Base-by-base conservation (phyloP, 139 green algal species). In the Pycnococcus provasolii region DNA sequence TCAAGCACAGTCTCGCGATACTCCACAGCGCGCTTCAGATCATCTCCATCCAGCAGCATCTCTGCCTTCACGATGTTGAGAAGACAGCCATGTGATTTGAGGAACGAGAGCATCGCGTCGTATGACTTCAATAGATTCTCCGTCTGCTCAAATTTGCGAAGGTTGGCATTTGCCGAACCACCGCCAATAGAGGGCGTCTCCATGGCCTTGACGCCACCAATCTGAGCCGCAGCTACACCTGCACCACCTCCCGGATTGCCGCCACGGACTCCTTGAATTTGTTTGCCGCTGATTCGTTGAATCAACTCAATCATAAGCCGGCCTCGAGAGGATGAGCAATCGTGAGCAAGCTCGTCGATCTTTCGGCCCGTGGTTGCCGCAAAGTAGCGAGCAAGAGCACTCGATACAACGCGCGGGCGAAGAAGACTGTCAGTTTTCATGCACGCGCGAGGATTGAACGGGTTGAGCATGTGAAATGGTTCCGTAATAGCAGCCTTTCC, bases 1-100 rank as follows among this genome's bases (percentile, higher is more conserved):
- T 26, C 26, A 26, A 26, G 26, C 26, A 26, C 26, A 26, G 26
- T 26, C 26, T 26, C 26, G 26, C 26, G 26, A 26, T 26, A 26
- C 26, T 26, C 26, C 26, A 26, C 26, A 26, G 26, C 26, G 26
- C 26, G 26, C 26, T 26, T 26, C 26, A 26, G 4, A 67, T 87
- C 81, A 3, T 86, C 73, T 1, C 51, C 53, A 3, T 84, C 73
- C 5, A 92, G 70, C 61, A 92, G 82, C 62, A 86, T 77, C 73
- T 90, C 83, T 4, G 86, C 80, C 73, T 87, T 89, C 9, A 90
- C 79, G 3, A 75, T 58, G 63, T 89, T 89, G 3, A 90, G 73
- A 62, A 88, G 70, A 42, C 73, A 84, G 41, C 84, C 84, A 51
- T 86, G 73, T 2, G 39, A 42, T 61, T 85, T 85, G 42, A 88